phyloP scores from a whole-genome alignment of 148 eudicot genomes.

The Rheum nobile region DNA sequence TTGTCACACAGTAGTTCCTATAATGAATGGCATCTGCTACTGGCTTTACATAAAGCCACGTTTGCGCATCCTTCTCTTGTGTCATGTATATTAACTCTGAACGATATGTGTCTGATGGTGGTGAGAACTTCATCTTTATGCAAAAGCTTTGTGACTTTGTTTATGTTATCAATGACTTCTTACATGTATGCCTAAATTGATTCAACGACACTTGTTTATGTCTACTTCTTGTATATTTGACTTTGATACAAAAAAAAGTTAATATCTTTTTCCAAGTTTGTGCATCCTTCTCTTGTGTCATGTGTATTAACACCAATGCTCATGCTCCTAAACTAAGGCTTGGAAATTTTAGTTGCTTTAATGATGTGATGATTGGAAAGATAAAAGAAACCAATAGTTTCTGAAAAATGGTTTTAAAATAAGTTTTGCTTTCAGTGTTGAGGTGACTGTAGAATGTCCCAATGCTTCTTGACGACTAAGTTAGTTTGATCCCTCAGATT shows the following conservation, averaged over 20 bases:
- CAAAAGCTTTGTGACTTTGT: conserved; percentile 95
- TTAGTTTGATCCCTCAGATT: background rate
- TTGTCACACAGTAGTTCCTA: conserved; percentile 65
- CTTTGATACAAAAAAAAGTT: too few relatives aligned
- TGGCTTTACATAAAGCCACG: too few relatives aligned
- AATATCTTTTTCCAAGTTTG: background rate
- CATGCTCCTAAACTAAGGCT: background rate
- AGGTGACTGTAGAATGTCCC: background rate
- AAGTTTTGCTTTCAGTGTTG: background rate
- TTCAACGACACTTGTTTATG: conserved; percentile 13
- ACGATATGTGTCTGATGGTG: conserved; percentile 54
- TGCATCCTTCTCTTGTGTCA: background rate
- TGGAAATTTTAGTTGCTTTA: background rate
- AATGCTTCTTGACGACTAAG: background rate
- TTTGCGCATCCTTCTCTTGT: too few relatives aligned
- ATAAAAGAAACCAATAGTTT: background rate
- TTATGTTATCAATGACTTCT: conserved; percentile 80
- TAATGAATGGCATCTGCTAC: conserved; percentile 96
- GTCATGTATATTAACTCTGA: too few relatives aligned
- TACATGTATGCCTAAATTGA: conserved; percentile 65
- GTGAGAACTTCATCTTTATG: conserved; percentile 97
- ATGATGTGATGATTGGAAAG: background rate
- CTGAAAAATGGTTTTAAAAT: background rate
- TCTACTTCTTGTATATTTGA: background rate
- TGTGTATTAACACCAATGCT: background rate